Evolutionary conservation across 2,329 filamentous ascomycete genomes (phyloP).

Genomic region (Colletotrichum camelliae): DNA sequence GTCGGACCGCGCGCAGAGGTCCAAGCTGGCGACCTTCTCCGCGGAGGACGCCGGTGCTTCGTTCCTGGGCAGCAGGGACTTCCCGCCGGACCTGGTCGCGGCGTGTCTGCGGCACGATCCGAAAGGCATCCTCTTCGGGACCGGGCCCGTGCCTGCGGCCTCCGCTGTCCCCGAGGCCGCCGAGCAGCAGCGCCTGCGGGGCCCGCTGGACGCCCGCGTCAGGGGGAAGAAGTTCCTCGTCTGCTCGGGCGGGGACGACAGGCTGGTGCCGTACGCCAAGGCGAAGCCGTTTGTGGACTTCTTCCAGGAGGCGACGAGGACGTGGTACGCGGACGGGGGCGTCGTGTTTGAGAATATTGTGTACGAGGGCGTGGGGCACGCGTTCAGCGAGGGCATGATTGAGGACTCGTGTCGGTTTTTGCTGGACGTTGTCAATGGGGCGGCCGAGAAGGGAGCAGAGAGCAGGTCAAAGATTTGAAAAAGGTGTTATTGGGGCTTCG

Average conservation of each 20-base stretch:
- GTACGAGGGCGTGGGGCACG: slow-evolving; percentile 72
- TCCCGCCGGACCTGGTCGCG: slow-evolving; percentile 71
- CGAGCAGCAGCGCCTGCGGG: slow-evolving; percentile 49
- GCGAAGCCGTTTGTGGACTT: slow-evolving; percentile 66
- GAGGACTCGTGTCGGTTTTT: slow-evolving; percentile 70
- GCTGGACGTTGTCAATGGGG: slow-evolving; percentile 46
- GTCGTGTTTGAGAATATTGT: slow-evolving; percentile 69
- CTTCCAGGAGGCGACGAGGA: slow-evolving; percentile 58
- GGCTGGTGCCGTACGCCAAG: slow-evolving; percentile 72
- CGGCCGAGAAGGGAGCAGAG: slow-evolving; percentile 24
- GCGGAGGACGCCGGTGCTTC: slow-evolving; percentile 57
- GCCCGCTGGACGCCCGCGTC: slow-evolving; percentile 53
- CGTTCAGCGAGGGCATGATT: slow-evolving; percentile 72
- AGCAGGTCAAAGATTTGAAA: slow-evolving; percentile 32
- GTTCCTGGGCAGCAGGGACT: slow-evolving; percentile 80
- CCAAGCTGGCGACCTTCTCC: slow-evolving; percentile 68
- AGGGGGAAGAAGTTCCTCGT: slow-evolving; percentile 69
- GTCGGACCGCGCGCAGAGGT: slow-evolving; percentile 76
- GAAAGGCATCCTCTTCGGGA: slow-evolving; percentile 72
- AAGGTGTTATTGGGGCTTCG: background rate
- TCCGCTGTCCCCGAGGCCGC: slow-evolving; percentile 27
- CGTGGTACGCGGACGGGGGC: slow-evolving; percentile 60
- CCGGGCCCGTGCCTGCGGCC: slow-evolving; percentile 33
- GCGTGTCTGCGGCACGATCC: slow-evolving; percentile 75
- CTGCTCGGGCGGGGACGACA: slow-evolving; percentile 71